Conservation (phyloP, 176 grass and related monocot genomes). For the Carex cristatella region DNA sequence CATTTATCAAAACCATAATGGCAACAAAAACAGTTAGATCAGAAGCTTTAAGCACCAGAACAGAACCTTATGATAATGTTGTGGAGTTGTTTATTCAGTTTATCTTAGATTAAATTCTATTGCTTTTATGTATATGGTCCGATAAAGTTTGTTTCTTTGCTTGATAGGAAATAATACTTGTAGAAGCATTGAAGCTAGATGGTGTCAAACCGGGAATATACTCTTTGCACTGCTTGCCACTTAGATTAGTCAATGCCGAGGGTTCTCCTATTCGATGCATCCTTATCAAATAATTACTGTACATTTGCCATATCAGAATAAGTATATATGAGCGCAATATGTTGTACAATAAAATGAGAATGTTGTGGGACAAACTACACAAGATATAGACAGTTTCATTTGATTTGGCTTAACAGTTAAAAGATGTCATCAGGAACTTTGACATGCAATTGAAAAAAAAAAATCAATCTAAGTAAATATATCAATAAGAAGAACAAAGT, state of each 20-base stretch:
- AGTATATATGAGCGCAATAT: neutral
- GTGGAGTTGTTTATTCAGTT: neutral
- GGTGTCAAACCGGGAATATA: conserved; percentile 56
- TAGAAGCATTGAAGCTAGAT: conserved; percentile 75
- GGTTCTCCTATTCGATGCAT: conserved; percentile 85
- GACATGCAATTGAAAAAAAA: no score
- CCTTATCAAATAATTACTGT: conserved; percentile 49
- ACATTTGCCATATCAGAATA: neutral
- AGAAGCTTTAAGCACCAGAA: conserved; percentile 1
- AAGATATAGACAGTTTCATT: neutral
- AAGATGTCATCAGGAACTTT: no score
- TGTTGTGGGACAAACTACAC: neutral
- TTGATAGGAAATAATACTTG: conserved; percentile 44
- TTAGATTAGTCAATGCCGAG: conserved; percentile 51
- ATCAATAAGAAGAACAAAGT: no score
- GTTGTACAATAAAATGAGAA: neutral
- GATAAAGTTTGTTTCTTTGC: conserved; percentile 1
- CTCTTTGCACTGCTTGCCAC: conserved; percentile 69
- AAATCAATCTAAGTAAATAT: no score
- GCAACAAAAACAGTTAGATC: neutral
- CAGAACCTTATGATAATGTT: neutral
- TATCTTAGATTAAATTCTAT: neutral
- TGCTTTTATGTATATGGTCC: conserved; percentile 6
- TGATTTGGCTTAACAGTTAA: no score
- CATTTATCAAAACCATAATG: neutral